These are phyloP conservation scores for Teunomyces aglyptinius DNA, from an alignment of 805 yeast species.

Conservation along the genomic window DNA sequence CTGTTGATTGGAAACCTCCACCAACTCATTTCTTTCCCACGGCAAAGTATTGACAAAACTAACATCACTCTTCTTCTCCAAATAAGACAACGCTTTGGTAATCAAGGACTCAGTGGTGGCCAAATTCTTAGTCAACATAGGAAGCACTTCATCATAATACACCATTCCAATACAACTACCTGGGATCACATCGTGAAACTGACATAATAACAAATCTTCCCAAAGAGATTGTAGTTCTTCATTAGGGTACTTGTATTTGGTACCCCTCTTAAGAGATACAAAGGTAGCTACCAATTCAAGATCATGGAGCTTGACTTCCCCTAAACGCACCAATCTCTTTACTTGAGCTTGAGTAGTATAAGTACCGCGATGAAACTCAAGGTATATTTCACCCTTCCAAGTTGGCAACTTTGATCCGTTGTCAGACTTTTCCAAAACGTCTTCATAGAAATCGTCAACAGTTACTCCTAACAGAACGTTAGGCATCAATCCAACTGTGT, in stretches of 20 bases:
- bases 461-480: slow-evolving; percentile 74
- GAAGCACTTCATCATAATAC: slow-evolving; percentile 76
- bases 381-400: slow-evolving; percentile 92
- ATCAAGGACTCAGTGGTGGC: slow-evolving; percentile 53
- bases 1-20: slow-evolving; percentile 30
- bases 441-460: slow-evolving; percentile 77
- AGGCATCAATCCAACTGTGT: slow-evolving; percentile 79
- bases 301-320: slow-evolving; percentile 79
- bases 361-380: slow-evolving; percentile 96
- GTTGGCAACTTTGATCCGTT: slow-evolving; percentile 70
- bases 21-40: slow-evolving; percentile 56
- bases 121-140: slow-evolving; percentile 63
- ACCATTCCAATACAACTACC: slow-evolving; percentile 96
- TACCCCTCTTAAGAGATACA: slow-evolving; percentile 53
- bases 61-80: neutral
- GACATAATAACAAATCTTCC: slow-evolving; percentile 88
- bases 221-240: slow-evolving; percentile 67
- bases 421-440: slow-evolving; percentile 58
- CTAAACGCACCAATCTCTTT: slow-evolving; percentile 72
- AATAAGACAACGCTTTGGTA: slow-evolving; percentile 40
- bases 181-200: slow-evolving; percentile 97
- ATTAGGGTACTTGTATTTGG: slow-evolving; percentile 68
- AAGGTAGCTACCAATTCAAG: slow-evolving; percentile 79
- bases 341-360: slow-evolving; percentile 91
- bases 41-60: slow-evolving; percentile 55